Evolutionary conservation across 2,329 filamentous ascomycete genomes (phyloP), one percentile per base, ranked within the genome.

Genomic region (Uncinocarpus reesii): DNA sequence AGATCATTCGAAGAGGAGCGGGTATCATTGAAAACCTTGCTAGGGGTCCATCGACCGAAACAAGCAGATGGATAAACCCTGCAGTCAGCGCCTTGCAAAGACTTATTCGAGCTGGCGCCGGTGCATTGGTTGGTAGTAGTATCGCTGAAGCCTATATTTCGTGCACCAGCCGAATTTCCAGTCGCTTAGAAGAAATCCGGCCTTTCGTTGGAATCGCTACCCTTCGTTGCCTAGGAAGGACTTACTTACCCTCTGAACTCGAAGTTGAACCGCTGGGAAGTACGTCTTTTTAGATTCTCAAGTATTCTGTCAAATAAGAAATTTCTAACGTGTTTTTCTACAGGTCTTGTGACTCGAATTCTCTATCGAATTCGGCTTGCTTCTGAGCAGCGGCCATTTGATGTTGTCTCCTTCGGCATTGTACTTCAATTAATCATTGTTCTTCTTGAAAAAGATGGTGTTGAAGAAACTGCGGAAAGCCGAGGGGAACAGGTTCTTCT

Each of bases 361-460:
- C 71, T 98, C 4, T 96, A 96, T 65, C 83, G 90, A 41, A 72
- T 98, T 46, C 83, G 89, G 13, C 95, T 95, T 63, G 78, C 89
- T 31, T 84, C 86, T 45, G 92, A 96, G 63, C 90, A 96, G 64
- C 80, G 89, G n/a, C 88, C 90, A 0, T 88, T 98, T 57, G 92
- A 98, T 62, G 75, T 80, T 2, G 83, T 92, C 3, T 90, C 90
- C 1, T 72, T 96, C 20, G 87, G 85, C 49, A 98, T 96, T 62
- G 79, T 88, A 43, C 71, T 96, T 24, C 87, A 90, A 0, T 73
- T 98, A 13, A 68, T 95, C 2, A 81, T 94, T 56, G 69, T 86
- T 16, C 77, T 96, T 15, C 74, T 98, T 16, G 78, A 80, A 51
- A 81, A 82, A 53, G 87, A 88, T 34, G 89, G 89, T 1, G 80